Percentiles rank a stretch among this genome's conserved stretches.
Evolutionary conservation across 208 protist genomes (phyloP).

Genomic region (Wallacemonas sp.): DNA sequence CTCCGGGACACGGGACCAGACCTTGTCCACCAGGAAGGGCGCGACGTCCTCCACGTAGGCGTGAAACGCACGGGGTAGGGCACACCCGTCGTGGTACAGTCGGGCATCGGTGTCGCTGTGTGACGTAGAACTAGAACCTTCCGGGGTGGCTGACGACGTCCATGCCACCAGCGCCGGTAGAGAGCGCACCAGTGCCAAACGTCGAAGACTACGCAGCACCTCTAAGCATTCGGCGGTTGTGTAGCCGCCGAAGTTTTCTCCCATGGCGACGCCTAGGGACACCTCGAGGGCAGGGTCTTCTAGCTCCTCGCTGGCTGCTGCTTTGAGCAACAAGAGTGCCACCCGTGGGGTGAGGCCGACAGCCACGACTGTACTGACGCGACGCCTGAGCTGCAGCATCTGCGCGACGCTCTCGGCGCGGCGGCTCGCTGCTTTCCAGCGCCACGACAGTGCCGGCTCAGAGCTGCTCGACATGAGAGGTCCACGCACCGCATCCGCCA

Average conservation of each 20-base stretch:
- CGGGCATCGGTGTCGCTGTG: background rate
- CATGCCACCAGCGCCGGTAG: conserved; percentile 31
- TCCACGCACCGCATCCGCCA: conserved; percentile 68
- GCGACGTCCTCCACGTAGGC: conserved; percentile 57
- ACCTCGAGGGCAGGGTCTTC: conserved; percentile 71
- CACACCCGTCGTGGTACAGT: conserved; percentile 52
- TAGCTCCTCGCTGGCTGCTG: conserved; percentile 61
- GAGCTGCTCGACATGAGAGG: conserved; percentile 60
- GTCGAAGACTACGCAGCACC: conserved; percentile 76
- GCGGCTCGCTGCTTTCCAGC: conserved; percentile 76
- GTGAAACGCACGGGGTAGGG: conserved; percentile 38
- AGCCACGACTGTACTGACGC: conserved; percentile 29
- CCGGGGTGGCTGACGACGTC: conserved; percentile 5
- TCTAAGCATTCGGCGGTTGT: conserved; percentile 65
- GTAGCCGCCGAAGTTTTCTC: conserved; percentile 72
- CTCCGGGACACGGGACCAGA: conserved; percentile 81
- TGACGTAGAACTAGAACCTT: background rate
- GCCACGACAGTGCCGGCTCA: conserved; percentile 48
- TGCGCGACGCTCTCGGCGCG: conserved; percentile 45
- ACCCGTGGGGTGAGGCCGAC: conserved; percentile 63
- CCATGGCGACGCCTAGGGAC: conserved; percentile 70
- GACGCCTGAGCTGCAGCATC: conserved; percentile 50
- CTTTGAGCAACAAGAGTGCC: conserved; percentile 62
- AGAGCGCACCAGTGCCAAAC: conserved; percentile 59
- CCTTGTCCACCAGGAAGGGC: conserved; percentile 62